A percentile compares a stretch with the other conserved stretches of the same genome.
These are phyloP conservation scores for Aristolochia contorta DNA, from an alignment of 164 flowering plant genomes.

Conservation along the genomic window DNA sequence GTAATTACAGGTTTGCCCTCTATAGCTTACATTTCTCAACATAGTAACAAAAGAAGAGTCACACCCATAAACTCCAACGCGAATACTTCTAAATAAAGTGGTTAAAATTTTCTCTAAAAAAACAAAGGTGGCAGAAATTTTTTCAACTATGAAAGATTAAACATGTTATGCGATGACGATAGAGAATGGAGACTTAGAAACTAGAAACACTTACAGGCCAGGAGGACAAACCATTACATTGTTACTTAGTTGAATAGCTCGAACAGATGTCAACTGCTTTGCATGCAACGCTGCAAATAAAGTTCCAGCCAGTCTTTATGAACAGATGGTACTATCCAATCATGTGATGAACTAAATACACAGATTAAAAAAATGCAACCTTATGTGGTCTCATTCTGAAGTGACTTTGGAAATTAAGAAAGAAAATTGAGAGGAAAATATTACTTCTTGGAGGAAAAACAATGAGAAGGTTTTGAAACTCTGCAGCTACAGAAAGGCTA, in stretches of 20 bases:
- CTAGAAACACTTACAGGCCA: conserved; percentile 52
- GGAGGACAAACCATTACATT: conserved; percentile 65
- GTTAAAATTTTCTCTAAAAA: too few relatives aligned
- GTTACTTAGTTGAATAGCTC: conserved; percentile 69
- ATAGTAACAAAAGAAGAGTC: too few relatives aligned
- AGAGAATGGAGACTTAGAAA: not conserved
- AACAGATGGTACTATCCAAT: not conserved
- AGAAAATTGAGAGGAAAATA: conserved; percentile 8
- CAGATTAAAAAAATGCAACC: too few relatives aligned
- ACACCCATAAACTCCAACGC: too few relatives aligned
- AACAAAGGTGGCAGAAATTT: not conserved
- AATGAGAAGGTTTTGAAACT: conserved; percentile 41
- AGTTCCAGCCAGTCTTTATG: conserved; percentile 9
- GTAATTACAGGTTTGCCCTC: too few relatives aligned
- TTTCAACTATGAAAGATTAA: not conserved
- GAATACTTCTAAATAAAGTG: too few relatives aligned
- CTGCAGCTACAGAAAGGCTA: conserved; percentile 43
- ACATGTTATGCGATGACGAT: not conserved
- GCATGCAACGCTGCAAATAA: conserved; percentile 51
- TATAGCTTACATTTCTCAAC: too few relatives aligned
- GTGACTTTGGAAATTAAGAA: not conserved
- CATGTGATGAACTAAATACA: not conserved
- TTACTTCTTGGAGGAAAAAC: conserved; percentile 87
- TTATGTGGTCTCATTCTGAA: not conserved
- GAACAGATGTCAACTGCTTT: conserved; percentile 59